These are phyloP conservation scores for Suillus bovinus DNA, from an alignment of 768 basidiomycete species.

Conservation along the genomic window DNA sequence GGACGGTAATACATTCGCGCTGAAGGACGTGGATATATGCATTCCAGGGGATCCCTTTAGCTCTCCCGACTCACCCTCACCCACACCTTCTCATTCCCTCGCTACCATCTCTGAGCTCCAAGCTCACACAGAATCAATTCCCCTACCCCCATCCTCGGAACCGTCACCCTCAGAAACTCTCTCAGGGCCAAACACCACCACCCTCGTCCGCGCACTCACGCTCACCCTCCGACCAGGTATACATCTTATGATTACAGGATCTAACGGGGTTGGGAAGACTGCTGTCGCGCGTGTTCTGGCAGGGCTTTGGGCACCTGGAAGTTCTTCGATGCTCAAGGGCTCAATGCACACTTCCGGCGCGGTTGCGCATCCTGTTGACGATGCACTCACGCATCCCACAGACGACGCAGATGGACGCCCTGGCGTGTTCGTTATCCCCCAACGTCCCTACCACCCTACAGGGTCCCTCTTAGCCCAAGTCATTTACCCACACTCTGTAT, in stretches of 20 bases:
- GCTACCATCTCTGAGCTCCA: not conserved
- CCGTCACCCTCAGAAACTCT: slow-evolving; percentile 9
- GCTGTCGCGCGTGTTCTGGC: slow-evolving; percentile 87
- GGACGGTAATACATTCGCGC: slow-evolving; percentile 48
- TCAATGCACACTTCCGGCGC: not conserved
- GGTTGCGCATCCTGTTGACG: too few species aligned
- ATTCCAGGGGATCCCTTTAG: slow-evolving; percentile 41
- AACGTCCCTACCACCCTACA: slow-evolving; percentile 88
- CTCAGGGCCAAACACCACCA: slow-evolving; percentile 15
- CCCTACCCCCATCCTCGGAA: not conserved
- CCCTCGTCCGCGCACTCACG: slow-evolving; percentile 71
- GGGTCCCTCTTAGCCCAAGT: slow-evolving; percentile 91
- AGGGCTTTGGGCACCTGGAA: slow-evolving; percentile 77
- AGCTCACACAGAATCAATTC: not conserved
- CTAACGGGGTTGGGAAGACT: slow-evolving; percentile 92
- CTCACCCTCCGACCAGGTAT: slow-evolving; percentile 68
- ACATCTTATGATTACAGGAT: slow-evolving; percentile 92
- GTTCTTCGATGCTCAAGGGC: slow-evolving; percentile 24
- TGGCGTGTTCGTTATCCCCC: slow-evolving; percentile 85
- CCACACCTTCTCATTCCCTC: not conserved
- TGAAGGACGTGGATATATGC: slow-evolving; percentile 71
- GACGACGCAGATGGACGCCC: slow-evolving; percentile 39
- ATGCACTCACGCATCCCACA: slow-evolving; percentile 20
- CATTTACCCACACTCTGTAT: slow-evolving; percentile 51
- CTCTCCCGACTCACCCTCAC: not conserved